Percentiles rank a stretch among this genome's conserved stretches.
Evolutionary conservation across 129 eudicot genomes (phyloP).

Genomic region (Oenanthe sinensis): DNA sequence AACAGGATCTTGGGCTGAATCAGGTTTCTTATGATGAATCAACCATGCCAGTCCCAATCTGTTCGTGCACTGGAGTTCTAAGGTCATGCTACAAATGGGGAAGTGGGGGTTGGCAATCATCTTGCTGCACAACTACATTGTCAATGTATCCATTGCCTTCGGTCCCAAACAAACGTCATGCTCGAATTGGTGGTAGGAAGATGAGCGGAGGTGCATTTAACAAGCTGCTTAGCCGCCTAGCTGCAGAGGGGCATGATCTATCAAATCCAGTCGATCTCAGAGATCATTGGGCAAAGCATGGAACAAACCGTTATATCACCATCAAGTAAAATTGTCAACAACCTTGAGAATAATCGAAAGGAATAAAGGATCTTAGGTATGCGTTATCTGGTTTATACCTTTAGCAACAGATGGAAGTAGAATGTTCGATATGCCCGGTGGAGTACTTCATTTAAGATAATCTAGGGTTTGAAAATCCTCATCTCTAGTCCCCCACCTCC

Average conservation of each 20-base stretch:
- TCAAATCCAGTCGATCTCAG: constrained; percentile 75
- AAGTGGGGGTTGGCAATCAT: constrained; percentile 80
- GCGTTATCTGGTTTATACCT: not conserved
- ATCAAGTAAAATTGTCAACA: constrained; percentile 39
- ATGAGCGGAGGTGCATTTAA: constrained; percentile 95
- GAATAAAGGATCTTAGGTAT: not conserved
- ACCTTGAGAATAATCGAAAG: not conserved
- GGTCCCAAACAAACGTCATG: constrained; percentile 76
- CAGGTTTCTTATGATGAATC: constrained; percentile 73
- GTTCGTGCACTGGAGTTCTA: constrained; percentile 75
- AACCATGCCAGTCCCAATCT: constrained; percentile 83
- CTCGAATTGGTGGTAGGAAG: constrained; percentile 83
- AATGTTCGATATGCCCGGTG: not conserved
- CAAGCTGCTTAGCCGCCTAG: constrained; percentile 70
- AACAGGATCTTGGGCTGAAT: constrained; percentile 76
- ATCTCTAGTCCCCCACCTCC: not conserved
- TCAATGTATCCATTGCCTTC: constrained; percentile 86
- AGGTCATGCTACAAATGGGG: constrained; percentile 98
- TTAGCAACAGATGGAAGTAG: not conserved
- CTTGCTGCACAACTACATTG: constrained; percentile 79
- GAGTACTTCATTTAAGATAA: not conserved
- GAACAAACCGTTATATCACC: constrained; percentile 90
- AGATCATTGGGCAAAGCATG: constrained; percentile 96
- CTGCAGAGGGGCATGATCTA: constrained; percentile 80
- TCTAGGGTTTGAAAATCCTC: not conserved